These are phyloP conservation scores for Colletotrichum sp. DNA, from an alignment of 2,329 filamentous ascomycete species.

Conservation along the genomic window DNA sequence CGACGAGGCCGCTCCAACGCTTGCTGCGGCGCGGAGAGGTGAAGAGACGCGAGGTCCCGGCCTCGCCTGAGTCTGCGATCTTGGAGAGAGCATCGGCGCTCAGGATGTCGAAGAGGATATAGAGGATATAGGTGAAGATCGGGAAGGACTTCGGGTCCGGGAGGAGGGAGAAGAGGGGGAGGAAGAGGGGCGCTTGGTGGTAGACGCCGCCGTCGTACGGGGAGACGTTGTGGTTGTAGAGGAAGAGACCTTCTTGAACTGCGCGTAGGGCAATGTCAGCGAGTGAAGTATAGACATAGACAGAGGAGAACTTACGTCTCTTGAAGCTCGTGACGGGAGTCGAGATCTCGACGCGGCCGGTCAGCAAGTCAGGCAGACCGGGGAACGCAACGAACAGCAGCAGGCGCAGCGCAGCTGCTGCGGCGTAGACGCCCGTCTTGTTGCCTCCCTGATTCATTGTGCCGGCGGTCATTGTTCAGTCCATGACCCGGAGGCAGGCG, in stretches of 20 bases:
- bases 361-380: conserved; percentile 81
- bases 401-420: conserved; percentile 79
- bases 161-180: conserved; percentile 89
- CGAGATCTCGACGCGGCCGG: conserved; percentile 92
- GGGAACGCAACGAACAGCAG: conserved; percentile 83
- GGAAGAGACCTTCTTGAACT: conserved; percentile 96
- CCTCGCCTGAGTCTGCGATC: conserved; percentile 83
- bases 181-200: conserved; percentile 83
- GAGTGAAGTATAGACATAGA: not conserved
- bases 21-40: conserved; percentile 78
- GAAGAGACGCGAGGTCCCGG: conserved; percentile 75
- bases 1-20: conserved; percentile 74
- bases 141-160: conserved; percentile 72
- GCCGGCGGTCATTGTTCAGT: conserved; percentile 19
- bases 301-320: conserved; percentile 67
- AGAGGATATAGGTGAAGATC: conserved; percentile 80
- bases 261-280: not conserved
- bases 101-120: conserved; percentile 79
- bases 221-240: conserved; percentile 95
- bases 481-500: conserved; percentile 17
- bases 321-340: conserved; percentile 99
- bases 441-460: conserved; percentile 44
- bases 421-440: conserved; percentile 67
- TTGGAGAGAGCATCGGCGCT: conserved; percentile 79
- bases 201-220: conserved; percentile 93